Base-by-base conservation (phyloP, 2,329 filamentous ascomycete genomes). In the Tothia fuscella region DNA sequence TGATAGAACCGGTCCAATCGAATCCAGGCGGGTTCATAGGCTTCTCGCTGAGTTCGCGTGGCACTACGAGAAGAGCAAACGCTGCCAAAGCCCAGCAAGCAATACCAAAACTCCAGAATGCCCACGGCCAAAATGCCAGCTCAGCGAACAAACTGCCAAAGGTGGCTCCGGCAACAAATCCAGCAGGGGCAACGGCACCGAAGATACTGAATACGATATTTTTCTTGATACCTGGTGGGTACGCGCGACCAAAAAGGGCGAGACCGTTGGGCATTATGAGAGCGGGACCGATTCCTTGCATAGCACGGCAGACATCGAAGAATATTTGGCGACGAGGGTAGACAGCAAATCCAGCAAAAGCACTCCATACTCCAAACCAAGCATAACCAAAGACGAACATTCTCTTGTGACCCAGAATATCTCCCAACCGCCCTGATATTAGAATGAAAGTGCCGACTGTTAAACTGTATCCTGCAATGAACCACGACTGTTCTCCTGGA, bases 401-500 rank as follows among this genome's bases (percentile, higher is more conserved):
- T 6, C 54, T 54, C 47, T 64, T 64, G 55, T 66, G 59, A 5
- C 64, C 64, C 21, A 65, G 55, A 7, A 63, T 56, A 42, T 66
- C 64, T n/a, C 64, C 64, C 7, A 65, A 47, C n/a, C 62, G 56
- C 9, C 64, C 64, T 9, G 60, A 59, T 25, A 65, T 59, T 28
- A 66, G 55, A 44, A 67, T 66, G 47, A 66, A 65, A 3, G 62
- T 65, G 19, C 63, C 63, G 10, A 65, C 61, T 2, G 63, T 65
- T 21, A 66, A 50, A 32, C 54, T 56, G 52, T 65, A 67, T 10
- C 54, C 62, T 5, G 64, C 63, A 31, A 63, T 58, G 40, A 65
- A 55, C 64, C 63, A 67, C 13, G 60, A 58, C 26, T 63, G 56
- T 34, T 66, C 54, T 17, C 61, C 66, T 3, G 64, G 58, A 38